Evolutionary conservation across 2,329 filamentous ascomycete genomes (phyloP).

Genomic region (Chaetomium sp.): DNA sequence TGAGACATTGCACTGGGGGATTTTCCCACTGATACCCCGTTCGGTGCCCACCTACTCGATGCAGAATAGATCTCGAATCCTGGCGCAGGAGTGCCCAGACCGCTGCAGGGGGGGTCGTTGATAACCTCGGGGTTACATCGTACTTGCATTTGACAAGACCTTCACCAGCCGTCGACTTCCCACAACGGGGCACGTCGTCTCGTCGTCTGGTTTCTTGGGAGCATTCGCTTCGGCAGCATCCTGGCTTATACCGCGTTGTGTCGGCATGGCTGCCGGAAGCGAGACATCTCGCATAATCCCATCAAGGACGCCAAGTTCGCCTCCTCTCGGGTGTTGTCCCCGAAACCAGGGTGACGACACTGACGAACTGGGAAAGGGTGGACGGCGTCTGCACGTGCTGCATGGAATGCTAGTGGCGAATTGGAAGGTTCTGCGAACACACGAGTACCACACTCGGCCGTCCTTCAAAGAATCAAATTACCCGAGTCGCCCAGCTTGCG

Average conservation of each 20-base stretch:
- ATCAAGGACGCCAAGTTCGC: neutral
- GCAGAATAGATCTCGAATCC: slow-evolving; percentile 8
- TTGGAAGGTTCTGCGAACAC: neutral
- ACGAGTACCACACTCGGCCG: neutral
- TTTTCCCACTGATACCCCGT: slow-evolving; percentile 1
- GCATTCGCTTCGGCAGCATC: neutral
- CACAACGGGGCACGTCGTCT: neutral
- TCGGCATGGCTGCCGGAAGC: neutral
- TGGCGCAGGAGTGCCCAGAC: slow-evolving; percentile 1
- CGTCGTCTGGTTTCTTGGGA: neutral
- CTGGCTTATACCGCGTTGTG: neutral
- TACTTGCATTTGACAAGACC: neutral
- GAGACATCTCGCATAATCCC: neutral
- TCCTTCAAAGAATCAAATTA: neutral
- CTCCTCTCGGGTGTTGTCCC: neutral
- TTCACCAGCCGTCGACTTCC: neutral
- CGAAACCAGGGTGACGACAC: neutral
- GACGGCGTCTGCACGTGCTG: neutral
- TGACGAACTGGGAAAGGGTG: neutral
- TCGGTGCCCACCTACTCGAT: slow-evolving; percentile 7
- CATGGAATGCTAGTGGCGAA: neutral
- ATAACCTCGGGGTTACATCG: neutral
- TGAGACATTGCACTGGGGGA: slow-evolving; percentile 2
- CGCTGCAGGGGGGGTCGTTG: neutral
- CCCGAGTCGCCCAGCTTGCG: neutral